Evolutionary conservation across 345 rosid species (phyloP), one percentile per base, ranked within the genome.

Genomic region (Limnanthes douglasii): DNA sequence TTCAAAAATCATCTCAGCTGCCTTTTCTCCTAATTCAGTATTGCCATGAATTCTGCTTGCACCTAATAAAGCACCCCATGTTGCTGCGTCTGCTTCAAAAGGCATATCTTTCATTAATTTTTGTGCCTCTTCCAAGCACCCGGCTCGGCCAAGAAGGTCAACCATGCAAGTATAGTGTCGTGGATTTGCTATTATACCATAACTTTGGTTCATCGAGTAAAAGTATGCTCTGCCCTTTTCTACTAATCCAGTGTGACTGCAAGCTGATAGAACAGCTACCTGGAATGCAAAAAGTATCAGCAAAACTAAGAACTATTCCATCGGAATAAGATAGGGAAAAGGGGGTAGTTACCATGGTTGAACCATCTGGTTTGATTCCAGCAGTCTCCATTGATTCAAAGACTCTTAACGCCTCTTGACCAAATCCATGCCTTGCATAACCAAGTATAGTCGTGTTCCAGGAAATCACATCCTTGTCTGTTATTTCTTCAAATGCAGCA

Each of bases 31-130:
- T 51, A 73, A 43, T 46, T 65, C 63, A 21, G 66, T 73, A 35
- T 77, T 57, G 41, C 76, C 71, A 46, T 77, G 76, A 18, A 70
- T 61, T 59, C 73, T 60, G 70, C 88, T 67, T 50, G 88, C 88
- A 39, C 76, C 88, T 2, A 77, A 82, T 46, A 77, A 65, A 46
- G 88, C 76, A 38, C 88, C 88, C 88, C 82, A 77, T 17, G 76
- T 68, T 40, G 82, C 69, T 23, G 71, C 88, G 37, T 73, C 82
- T 54, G 88, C 73, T 46, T 65, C 51, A 39, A 68, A 70, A 24
- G 82, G 79, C 78, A 77, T 77, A 34, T 26, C 45, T 31, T 50
- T 65, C 51, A 77, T 65, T 18, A 77, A 46, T 54, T 34, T 60
- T 28, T 60, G 67, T 27, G 82, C 83, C 51, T 77, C 88, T 15